Evolutionary conservation across 257 asterid genomes (phyloP), one percentile per base, ranked within the genome.

Genomic region (Solanum rostratum): DNA sequence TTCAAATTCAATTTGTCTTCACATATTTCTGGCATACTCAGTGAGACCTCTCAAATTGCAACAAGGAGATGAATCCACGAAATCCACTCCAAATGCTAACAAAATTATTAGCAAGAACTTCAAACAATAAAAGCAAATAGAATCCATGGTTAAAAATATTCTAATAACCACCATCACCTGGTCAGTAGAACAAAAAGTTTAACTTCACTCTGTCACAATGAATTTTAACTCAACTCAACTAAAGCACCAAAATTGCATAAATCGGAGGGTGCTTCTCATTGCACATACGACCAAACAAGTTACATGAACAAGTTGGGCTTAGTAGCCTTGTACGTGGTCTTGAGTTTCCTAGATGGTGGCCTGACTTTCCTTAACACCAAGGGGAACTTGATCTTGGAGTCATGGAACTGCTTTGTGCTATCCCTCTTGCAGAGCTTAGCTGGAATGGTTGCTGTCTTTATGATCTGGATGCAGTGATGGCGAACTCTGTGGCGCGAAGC

Each of bases 291-390:
- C 81, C 60, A 74, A 74, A 46, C 81, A 74, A 46, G 81, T 74
- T 74, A 74, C 81, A 74, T 74, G 59, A 74, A 74, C 81, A 74
- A 15, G 81, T 74, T 46, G 81, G 81, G 81, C 81, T 19, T 74
- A 22, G 60, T 74, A 46, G 81, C 81, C 59, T 74, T 74, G 60
- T 74, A 74, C 8, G 81, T 74, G 24, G 81, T 74, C 39, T 74
- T 74, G 43, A 74, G 81, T 74, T 74, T 74, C 60, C 81, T 74
- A 15, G 59, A 45, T 2, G 81, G 81, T 46, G 81, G 81, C 81
- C 81, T 74, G 41, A 74, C 81, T 46, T 74, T 74, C 81, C 46
- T 46, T 41, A 74, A 46, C 60, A 74, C 81, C 81, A 74, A 74
- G 0, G 81, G 81, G 43, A 74, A 74, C 43, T 46, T 74, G 60